Evolutionary conservation across 768 basidiomycete species (phyloP), one percentile per base, ranked within the genome.

Genomic region (Lactarius pseudohatsudake): DNA sequence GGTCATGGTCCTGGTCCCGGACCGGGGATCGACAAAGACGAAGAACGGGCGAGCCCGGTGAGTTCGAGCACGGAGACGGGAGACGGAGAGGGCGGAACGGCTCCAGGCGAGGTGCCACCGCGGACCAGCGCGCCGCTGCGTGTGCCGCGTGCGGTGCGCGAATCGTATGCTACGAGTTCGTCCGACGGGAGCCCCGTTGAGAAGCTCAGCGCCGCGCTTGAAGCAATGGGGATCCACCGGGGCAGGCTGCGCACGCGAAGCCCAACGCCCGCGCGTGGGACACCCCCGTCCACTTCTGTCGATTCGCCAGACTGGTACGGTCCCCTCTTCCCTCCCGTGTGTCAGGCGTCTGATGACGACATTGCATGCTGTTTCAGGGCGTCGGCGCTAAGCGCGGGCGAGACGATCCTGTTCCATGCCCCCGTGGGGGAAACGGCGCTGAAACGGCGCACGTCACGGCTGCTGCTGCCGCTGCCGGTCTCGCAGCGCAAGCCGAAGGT

Each of bases 401-500:
- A 89, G 71, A 64, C 56, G 1, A 74, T 87, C 38, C 26, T 87
- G 0, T 87, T 84, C 70, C 79, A 79, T 58, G 82, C 85, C 0
- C 75, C 74, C 4, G 86, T 89, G 15, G 86, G 87, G 70, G 79
- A 81, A 15, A 81, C 82, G 18, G 79, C 81, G 50, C 76, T 83
- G 28, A 81, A 82, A 65, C 81, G 86, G 4, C 84, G 87, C 28
- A 84, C 86, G 4, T 87, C 85, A 69, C 81, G 80, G 58, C 73
- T 89, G 22, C 45, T 71, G 45, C 76, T 87, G 13, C 80, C 83
- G 0, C 76, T 86, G 6, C 80, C 80, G 22, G 82, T 84, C 0
- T 71, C 82, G 6, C 79, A 81, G 13, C 79, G 80, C 66, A 81
- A 82, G 65, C 74, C 81, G 8, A 87, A 86, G 72, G 76, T 79